These are phyloP conservation scores for Populus deltoides DNA, from an alignment of 345 rosid species.

Conservation along the genomic window DNA sequence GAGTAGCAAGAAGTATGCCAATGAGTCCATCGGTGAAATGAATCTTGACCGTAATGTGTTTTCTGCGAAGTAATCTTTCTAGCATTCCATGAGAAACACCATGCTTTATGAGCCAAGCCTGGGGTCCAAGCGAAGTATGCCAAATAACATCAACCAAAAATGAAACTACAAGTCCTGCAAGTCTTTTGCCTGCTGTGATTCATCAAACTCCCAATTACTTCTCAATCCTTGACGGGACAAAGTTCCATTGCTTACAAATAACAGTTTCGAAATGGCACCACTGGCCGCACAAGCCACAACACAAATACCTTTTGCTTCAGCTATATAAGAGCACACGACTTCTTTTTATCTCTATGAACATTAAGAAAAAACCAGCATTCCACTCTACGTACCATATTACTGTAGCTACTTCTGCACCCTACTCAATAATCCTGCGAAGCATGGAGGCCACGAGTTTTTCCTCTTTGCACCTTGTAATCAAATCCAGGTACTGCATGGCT, in stretches of 20 bases:
- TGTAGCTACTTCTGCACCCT: background rate
- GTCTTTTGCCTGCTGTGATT: too few relatives aligned
- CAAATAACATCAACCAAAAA: too few relatives aligned
- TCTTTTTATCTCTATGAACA: background rate
- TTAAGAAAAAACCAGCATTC: background rate
- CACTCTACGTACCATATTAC: too few relatives aligned
- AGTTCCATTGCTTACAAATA: background rate
- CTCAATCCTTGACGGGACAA: background rate
- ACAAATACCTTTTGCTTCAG: background rate
- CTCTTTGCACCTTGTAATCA: slow-evolving; percentile 41
- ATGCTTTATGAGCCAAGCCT: too few relatives aligned
- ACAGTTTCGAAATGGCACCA: background rate
- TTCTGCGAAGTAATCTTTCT: too few relatives aligned
- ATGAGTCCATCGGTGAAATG: too few relatives aligned
- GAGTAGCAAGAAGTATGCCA: too few relatives aligned
- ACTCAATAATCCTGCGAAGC: slow-evolving; percentile 12
- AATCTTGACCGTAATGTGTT: too few relatives aligned
- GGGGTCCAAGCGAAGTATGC: too few relatives aligned
- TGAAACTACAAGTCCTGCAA: too few relatives aligned
- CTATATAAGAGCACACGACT: background rate
- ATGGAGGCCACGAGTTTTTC: slow-evolving; percentile 18
- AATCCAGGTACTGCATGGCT: slow-evolving; percentile 61
- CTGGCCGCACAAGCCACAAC: background rate
- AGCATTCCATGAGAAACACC: too few relatives aligned
- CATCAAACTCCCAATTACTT: background rate